Percentiles rank a stretch among this genome's conserved stretches.
Evolutionary conservation across 2,329 filamentous ascomycete genomes (phyloP).

Genomic region (Thelonectria discophora): DNA sequence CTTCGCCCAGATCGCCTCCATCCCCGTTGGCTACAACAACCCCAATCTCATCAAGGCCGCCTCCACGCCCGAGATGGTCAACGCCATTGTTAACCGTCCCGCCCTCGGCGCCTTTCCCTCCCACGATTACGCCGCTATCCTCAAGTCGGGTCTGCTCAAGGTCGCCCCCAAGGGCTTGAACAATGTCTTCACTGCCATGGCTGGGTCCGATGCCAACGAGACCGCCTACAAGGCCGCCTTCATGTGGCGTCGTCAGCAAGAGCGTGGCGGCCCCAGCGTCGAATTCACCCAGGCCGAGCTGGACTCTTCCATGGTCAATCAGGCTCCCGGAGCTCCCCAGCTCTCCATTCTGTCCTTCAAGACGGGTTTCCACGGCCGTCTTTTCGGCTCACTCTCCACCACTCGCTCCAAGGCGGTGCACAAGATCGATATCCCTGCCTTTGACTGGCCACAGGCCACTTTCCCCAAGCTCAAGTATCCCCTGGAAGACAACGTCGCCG

Average conservation of each 20-base stretch:
- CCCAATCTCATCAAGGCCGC: constrained; percentile 75
- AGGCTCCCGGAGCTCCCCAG: constrained; percentile 76
- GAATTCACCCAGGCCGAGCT: constrained; percentile 85
- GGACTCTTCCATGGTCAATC: constrained; percentile 79
- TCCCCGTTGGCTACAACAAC: constrained; percentile 94
- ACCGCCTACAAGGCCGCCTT: constrained; percentile 95
- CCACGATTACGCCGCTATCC: constrained; percentile 81
- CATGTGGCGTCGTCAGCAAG: constrained; percentile 85
- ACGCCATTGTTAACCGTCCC: constrained; percentile 85
- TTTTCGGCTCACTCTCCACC: constrained; percentile 87
- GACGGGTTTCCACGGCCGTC: constrained; percentile 87
- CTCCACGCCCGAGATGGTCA: constrained; percentile 79
- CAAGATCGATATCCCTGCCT: constrained; percentile 93
- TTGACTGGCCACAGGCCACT: constrained; percentile 91
- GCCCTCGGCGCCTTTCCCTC: constrained; percentile 92
- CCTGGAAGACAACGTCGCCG: constrained; percentile 78
- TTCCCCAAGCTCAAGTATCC: constrained; percentile 91
- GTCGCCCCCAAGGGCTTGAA: constrained; percentile 84
- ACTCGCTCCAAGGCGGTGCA: constrained; percentile 94
- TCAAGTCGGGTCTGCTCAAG: constrained; percentile 81
- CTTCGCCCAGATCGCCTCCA: constrained; percentile 92
- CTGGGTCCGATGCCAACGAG: constrained; percentile 93
- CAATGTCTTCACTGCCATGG: constrained; percentile 91
- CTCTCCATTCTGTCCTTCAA: constrained; percentile 91
- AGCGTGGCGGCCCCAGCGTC: constrained; percentile 79